phyloP scores from a whole-genome alignment of 2,329 filamentous ascomycete genomes.

The Penicillium sp. region DNA sequence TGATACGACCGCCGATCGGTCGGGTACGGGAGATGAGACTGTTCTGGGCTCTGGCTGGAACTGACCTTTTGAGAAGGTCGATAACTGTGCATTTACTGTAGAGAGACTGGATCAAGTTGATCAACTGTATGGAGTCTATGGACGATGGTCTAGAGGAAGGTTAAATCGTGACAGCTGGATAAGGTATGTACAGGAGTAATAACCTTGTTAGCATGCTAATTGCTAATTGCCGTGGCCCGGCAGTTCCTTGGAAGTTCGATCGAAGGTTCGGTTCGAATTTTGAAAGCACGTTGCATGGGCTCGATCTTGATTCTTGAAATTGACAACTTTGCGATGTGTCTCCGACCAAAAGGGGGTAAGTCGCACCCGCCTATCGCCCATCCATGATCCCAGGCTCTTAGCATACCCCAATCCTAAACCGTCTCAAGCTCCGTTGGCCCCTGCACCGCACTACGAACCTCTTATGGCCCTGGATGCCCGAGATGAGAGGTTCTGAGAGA shows the following conservation, averaged over 20 bases:
- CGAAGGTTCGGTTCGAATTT: too few species aligned
- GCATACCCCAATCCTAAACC: neutral
- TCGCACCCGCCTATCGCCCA: neutral
- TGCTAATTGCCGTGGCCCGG: neutral
- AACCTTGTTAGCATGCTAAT: too few species aligned
- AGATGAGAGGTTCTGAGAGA: neutral
- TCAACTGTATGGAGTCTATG: too few species aligned
- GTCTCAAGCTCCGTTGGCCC: neutral
- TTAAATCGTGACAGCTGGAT: neutral
- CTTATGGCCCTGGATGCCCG: neutral
- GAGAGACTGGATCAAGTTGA: too few species aligned
- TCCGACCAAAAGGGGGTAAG: neutral
- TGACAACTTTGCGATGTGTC: neutral
- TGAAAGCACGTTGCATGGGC: neutral
- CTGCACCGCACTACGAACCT: neutral
- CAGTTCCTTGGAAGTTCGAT: neutral
- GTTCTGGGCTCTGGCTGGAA: slow-evolving; percentile 1
- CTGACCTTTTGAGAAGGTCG: slow-evolving; percentile 14
- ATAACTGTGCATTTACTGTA: neutral
- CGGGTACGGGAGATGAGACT: neutral
- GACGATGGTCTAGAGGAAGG: neutral
- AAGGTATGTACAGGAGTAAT: neutral
- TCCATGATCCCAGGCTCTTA: neutral
- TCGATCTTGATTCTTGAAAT: neutral
- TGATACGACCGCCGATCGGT: slow-evolving; percentile 8